phyloP scores from a whole-genome alignment of 2,329 filamentous ascomycete species.

The Gaeumannomyces tritici region DNA sequence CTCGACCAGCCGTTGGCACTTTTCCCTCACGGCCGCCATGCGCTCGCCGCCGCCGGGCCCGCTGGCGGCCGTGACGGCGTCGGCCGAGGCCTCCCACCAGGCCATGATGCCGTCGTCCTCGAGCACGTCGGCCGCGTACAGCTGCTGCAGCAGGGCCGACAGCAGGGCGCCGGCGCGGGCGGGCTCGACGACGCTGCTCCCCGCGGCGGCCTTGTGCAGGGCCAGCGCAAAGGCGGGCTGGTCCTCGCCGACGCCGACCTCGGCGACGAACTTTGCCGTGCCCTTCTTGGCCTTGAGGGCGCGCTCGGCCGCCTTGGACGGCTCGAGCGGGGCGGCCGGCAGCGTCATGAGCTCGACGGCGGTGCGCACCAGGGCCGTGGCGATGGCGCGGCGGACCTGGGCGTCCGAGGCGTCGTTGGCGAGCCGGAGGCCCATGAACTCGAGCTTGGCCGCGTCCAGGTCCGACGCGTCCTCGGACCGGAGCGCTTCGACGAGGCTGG shows the following conservation, averaged over 20 bases:
- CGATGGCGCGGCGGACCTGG: constrained; percentile 79
- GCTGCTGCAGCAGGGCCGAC: constrained; percentile 69
- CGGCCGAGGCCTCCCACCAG: constrained; percentile 76
- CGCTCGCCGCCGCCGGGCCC: constrained; percentile 36
- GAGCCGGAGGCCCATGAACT: constrained; percentile 89
- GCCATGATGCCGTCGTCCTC: constrained; percentile 81
- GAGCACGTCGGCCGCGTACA: constrained; percentile 75
- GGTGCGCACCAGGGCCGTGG: constrained; percentile 74
- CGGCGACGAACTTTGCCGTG: constrained; percentile 44
- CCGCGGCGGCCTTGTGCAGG: constrained; percentile 57
- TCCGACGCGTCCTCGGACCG: constrained; percentile 63
- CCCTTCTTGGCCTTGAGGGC: constrained; percentile 46
- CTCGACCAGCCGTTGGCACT: constrained; percentile 71
- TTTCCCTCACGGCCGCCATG: constrained; percentile 61
- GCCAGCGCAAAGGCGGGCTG: constrained; percentile 80
- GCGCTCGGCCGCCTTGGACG: constrained; percentile 53
- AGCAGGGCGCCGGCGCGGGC: constrained; percentile 52
- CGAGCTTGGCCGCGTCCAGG: constrained; percentile 74
- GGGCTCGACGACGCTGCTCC: constrained; percentile 34
- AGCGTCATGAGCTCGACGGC: constrained; percentile 57
- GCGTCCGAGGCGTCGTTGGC: constrained; percentile 82
- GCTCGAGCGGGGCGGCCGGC: constrained; percentile 42
- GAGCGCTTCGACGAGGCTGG: constrained; percentile 78
- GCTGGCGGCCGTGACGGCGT: constrained; percentile 42
- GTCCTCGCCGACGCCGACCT: constrained; percentile 58